Base-by-base conservation (phyloP, 75 land plant species). In the Pinus albicaulis region DNA sequence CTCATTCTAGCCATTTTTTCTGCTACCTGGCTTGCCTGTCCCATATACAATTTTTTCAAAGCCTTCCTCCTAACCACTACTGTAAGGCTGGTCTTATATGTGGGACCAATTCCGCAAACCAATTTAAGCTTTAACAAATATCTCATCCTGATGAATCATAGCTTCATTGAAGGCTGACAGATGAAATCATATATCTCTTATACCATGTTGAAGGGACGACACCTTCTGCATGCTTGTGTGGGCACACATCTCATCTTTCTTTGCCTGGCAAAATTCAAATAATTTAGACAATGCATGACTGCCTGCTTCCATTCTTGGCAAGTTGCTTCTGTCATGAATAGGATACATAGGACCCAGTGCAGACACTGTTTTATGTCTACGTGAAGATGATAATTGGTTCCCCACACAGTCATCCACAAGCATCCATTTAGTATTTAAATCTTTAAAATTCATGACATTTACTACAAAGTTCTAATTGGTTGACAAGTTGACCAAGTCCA, bases 341-440 rank as follows among this genome's bases (percentile, higher is more conserved):
- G 92, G 89, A 82, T 97, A 92, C 94, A 97, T 92, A 31, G 93
- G 99, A 60, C 98, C 99, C 63, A 97, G 82, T 17, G 93, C 98
- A 63, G 92, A 92, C 64, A 97, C 92, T 52, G 98, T 95, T 87
- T 97, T 98, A 86, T 92, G 98, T 15, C 92, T 95, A 26, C 92
- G 81, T 7, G 95, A 91, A 59, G 48, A 83, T 12, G 97, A 89
- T n/a, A 85, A 77, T 56, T 89, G 88, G 52, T 81, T 68, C 41
- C 84, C 73, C 36, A 86, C 52, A 72, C 90, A 92, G 62, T 97
- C 95, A 82, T 97, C 98, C 53, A 92, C 91, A 25, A 92, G 83
- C 65, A 89, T 97, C 82, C 92, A 94, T 73, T 90, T 92, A 61
- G 91, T 97, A 58, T 73, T 77, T 26, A 94, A 90, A 83, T 97